Evolutionary conservation across 1,284 basidiomycete species (phyloP).

Genomic region (Sanghuangporus sanghuang): DNA sequence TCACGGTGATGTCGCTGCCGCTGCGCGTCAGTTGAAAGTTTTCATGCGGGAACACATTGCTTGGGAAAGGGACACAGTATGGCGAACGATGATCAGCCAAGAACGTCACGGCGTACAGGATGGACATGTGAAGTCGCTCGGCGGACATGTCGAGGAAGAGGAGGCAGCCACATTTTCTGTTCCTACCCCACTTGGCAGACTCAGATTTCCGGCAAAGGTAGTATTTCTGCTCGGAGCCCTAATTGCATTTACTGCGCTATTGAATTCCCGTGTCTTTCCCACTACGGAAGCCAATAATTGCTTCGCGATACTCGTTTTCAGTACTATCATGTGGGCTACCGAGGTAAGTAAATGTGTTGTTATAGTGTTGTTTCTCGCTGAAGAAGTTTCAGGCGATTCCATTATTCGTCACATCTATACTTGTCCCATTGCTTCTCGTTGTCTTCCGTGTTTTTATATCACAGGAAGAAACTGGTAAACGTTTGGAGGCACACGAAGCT

Average conservation of each 20-base stretch:
- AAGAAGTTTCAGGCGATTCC: constrained; percentile 77
- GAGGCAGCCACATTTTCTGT: constrained; percentile 49
- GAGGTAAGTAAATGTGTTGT: constrained; percentile 54
- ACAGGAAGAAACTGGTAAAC: constrained; percentile 46
- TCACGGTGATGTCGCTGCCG: constrained; percentile 64
- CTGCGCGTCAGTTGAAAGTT: constrained; percentile 79
- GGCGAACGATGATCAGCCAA: constrained; percentile 95
- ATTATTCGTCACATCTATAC: constrained; percentile 91
- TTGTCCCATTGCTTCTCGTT: constrained; percentile 91
- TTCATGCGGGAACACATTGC: constrained; percentile 92
- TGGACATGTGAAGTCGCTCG: constrained; percentile 37
- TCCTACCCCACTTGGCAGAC: constrained; percentile 53
- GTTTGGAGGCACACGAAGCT: constrained; percentile 65
- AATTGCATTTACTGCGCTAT: constrained; percentile 50
- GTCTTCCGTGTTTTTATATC: constrained; percentile 77
- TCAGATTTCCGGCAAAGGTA: constrained; percentile 63
- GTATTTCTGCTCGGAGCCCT: constrained; percentile 57
- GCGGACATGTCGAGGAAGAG: constrained; percentile 47
- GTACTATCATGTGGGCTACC: constrained; percentile 94
- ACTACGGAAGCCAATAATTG: constrained; percentile 84
- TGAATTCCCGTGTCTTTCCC: constrained; percentile 60
- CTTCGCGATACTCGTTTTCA: constrained; percentile 86
- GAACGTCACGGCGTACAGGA: constrained; percentile 66
- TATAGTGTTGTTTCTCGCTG: neutral
- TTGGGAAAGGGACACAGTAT: constrained; percentile 93